Conservation (phyloP, 176 grass and related monocot species). For the Oryza glaberrima region DNA sequence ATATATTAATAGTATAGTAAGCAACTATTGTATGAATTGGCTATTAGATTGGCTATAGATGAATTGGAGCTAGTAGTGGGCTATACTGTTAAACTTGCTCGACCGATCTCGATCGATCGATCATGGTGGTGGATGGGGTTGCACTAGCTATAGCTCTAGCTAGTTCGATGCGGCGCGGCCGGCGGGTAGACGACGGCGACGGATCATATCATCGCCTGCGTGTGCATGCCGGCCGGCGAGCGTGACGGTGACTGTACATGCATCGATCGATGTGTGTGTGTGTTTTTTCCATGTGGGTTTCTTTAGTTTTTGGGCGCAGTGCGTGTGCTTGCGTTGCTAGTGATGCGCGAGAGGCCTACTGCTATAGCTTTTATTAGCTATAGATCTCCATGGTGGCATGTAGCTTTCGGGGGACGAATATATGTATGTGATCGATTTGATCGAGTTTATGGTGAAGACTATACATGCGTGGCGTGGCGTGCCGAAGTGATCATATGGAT, state of each 20-base stretch:
- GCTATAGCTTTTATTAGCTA: neutral
- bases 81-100: too few species aligned
- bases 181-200: neutral
- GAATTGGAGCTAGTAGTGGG: too few species aligned
- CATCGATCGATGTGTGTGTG: neutral
- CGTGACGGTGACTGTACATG: neutral
- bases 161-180: neutral
- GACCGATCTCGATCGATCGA: too few species aligned
- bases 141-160: neutral
- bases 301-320: neutral
- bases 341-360: too few species aligned
- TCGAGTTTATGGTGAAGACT: neutral
- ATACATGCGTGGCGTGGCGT: neutral
- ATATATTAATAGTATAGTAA: too few species aligned
- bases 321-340: neutral
- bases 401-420: slow-evolving; percentile 21
- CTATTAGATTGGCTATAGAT: too few species aligned
- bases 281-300: slow-evolving; percentile 21
- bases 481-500: neutral
- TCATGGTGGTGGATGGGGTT: neutral
- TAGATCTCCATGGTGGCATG: neutral
- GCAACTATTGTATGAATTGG: too few species aligned
- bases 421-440: neutral
- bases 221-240: neutral
- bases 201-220: slow-evolving; percentile 1